Evolutionary conservation across 352 stramenopile species (phyloP).

Genomic region (Pythium monospermum): DNA sequence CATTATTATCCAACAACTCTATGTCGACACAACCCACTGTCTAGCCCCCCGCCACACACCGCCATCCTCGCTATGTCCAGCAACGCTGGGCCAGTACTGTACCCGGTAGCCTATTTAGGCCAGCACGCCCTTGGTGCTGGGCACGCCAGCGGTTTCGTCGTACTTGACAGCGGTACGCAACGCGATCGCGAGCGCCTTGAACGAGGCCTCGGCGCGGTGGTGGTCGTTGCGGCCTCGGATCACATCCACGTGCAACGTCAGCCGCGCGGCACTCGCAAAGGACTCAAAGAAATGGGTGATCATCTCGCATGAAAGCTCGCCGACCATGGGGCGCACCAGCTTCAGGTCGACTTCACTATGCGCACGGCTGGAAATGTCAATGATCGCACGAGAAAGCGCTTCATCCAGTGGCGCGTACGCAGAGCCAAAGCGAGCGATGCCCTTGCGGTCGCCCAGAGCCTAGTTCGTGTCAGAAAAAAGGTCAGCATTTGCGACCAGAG

Average conservation of each 20-base stretch:
- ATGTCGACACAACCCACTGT: too few relatives aligned
- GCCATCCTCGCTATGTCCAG: too few relatives aligned
- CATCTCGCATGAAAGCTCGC: constrained; percentile 93
- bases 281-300: constrained; percentile 94
- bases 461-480: constrained; percentile 10
- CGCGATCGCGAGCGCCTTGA: constrained; percentile 89
- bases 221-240: constrained; percentile 90
- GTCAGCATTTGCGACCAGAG: too few relatives aligned
- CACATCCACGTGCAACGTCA: constrained; percentile 92
- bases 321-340: constrained; percentile 77
- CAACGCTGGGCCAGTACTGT: too few relatives aligned
- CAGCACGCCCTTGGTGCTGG: constrained; percentile 91
- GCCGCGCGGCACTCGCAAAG: constrained; percentile 87
- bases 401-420: constrained; percentile 89
- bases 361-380: constrained; percentile 93
- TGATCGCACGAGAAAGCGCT: constrained; percentile 85
- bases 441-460: constrained; percentile 84
- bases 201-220: constrained; percentile 89
- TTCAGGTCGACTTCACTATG: constrained; percentile 89
- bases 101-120: too few relatives aligned
- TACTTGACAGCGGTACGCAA: constrained; percentile 70
- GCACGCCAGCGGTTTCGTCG: constrained; percentile 82
- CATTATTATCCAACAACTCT: too few relatives aligned
- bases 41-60: too few relatives aligned
- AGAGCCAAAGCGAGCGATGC: constrained; percentile 88